Conservation (phyloP, 306 rosid species). For the Rosa rugosa region DNA sequence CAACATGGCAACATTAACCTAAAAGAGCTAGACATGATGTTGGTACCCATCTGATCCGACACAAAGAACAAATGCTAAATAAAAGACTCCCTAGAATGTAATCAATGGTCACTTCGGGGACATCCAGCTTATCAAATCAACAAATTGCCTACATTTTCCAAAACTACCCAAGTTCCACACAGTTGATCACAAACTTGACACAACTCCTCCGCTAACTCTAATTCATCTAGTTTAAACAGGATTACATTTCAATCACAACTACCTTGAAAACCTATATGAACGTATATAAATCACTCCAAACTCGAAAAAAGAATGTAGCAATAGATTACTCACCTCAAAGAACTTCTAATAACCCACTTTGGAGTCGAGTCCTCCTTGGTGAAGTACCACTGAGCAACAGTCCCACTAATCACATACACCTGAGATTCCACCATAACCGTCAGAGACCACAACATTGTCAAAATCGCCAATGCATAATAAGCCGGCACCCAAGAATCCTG, state of each 20-base stretch:
- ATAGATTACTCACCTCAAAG: slow-evolving; percentile 60
- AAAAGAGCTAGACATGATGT: not conserved
- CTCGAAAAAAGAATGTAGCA: not conserved
- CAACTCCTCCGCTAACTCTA: not conserved
- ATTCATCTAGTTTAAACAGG: not conserved
- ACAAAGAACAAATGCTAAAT: not conserved
- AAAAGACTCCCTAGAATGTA: not conserved
- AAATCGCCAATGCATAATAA: slow-evolving; percentile 78
- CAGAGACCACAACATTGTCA: slow-evolving; percentile 87
- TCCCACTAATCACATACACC: slow-evolving; percentile 87
- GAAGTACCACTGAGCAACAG: slow-evolving; percentile 90
- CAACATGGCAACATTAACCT: not conserved
- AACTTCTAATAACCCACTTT: slow-evolving; percentile 54
- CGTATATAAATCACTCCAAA: not conserved
- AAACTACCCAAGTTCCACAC: not conserved
- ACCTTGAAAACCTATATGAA: not conserved
- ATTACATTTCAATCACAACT: not conserved
- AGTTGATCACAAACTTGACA: not conserved
- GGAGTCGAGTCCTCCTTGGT: slow-evolving; percentile 51
- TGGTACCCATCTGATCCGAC: not conserved
- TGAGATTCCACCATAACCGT: slow-evolving; percentile 73
- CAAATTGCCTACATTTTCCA: not conserved
- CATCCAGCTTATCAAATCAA: too few species aligned
- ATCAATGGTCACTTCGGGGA: not conserved
- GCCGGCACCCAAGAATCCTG: slow-evolving; percentile 91